Percentiles rank a stretch among this genome's conserved stretches.
These are phyloP conservation scores for Hymenoscyphus fraxineus DNA, from an alignment of 2,329 filamentous ascomycete species.

Conservation along the genomic window DNA sequence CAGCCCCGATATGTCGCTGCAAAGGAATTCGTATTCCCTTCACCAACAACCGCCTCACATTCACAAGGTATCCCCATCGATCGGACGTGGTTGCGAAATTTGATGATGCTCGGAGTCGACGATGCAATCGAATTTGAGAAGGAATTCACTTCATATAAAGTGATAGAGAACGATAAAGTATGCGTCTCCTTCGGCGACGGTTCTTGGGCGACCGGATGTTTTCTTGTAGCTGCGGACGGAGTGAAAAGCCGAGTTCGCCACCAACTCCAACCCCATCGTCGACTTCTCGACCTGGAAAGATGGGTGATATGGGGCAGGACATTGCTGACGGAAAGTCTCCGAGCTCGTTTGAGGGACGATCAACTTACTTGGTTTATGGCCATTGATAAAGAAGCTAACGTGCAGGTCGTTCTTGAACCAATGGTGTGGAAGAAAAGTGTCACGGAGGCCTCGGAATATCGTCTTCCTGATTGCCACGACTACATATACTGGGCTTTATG, in stretches of 20 bases:
- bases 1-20: conserved; percentile 10
- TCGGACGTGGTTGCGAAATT: conserved; percentile 33
- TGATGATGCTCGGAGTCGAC: conserved; percentile 28
- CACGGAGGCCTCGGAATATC: background rate
- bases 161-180: conserved; percentile 19
- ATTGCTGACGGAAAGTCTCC: conserved; percentile 1
- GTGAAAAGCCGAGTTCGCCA: conserved; percentile 33
- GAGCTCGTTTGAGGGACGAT: conserved; percentile 2
- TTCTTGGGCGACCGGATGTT: conserved; percentile 24
- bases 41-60: background rate
- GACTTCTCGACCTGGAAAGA: conserved; percentile 33
- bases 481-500: conserved; percentile 8
- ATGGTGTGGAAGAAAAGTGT: conserved; percentile 7
- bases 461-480: conserved; percentile 3
- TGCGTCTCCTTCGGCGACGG: conserved; percentile 31
- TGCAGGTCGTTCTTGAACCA: conserved; percentile 8
- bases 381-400: conserved; percentile 10
- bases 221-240: conserved; percentile 36
- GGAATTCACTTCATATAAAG: conserved; percentile 30
- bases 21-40: conserved; percentile 1
- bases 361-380: conserved; percentile 12
- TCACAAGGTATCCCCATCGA: conserved; percentile 26
- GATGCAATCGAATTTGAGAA: conserved; percentile 34
- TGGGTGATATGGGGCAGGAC: conserved; percentile 33
- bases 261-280: conserved; percentile 33